A percentile compares a stretch with the other conserved stretches of the same genome.
phyloP scores from a whole-genome alignment of 2,329 filamentous ascomycete species.

The Diplodia corticola region DNA sequence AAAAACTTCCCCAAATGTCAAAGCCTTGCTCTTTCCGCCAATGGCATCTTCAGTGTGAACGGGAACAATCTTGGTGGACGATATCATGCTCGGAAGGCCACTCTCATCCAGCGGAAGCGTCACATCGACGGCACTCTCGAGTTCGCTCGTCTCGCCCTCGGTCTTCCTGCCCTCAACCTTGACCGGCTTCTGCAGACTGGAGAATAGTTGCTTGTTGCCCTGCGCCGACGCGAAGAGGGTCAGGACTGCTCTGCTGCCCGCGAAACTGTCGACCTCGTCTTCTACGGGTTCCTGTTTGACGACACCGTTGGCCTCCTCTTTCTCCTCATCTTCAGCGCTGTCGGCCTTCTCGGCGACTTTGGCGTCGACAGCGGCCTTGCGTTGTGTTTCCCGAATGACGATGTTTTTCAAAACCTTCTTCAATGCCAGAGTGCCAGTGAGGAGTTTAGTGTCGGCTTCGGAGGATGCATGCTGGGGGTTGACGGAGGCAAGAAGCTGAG shows the following conservation, averaged over 20 bases:
- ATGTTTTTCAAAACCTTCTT: constrained; percentile 35
- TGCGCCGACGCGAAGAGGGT: constrained; percentile 76
- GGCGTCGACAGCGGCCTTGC: constrained; percentile 19
- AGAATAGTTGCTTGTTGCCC: constrained; percentile 69
- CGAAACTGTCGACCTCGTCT: constrained; percentile 24
- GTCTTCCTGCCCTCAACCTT: constrained; percentile 39
- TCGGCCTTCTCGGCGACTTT: background rate
- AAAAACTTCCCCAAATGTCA: constrained; percentile 73
- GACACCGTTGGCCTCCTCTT: constrained; percentile 14
- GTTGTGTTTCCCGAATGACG: constrained; percentile 34
- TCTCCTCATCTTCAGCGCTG: background rate
- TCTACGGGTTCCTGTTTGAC: constrained; percentile 21
- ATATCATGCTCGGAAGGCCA: constrained; percentile 72
- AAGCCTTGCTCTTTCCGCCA: constrained; percentile 55
- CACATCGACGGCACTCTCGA: constrained; percentile 46
- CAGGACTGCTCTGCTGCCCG: constrained; percentile 61
- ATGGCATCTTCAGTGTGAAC: constrained; percentile 43
- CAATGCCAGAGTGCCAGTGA: constrained; percentile 37
- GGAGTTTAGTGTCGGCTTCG: constrained; percentile 35
- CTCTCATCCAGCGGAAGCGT: constrained; percentile 60
- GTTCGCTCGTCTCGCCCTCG: constrained; percentile 36
- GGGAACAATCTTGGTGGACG: constrained; percentile 65
- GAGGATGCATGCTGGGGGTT: constrained; percentile 31
- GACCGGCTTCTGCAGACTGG: constrained; percentile 67
- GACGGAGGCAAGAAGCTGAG: constrained; percentile 40